A percentile compares a stretch with the other conserved stretches of the same genome.
Conservation (phyloP, 331 rosid genomes). For the Acacia pycnantha region DNA sequence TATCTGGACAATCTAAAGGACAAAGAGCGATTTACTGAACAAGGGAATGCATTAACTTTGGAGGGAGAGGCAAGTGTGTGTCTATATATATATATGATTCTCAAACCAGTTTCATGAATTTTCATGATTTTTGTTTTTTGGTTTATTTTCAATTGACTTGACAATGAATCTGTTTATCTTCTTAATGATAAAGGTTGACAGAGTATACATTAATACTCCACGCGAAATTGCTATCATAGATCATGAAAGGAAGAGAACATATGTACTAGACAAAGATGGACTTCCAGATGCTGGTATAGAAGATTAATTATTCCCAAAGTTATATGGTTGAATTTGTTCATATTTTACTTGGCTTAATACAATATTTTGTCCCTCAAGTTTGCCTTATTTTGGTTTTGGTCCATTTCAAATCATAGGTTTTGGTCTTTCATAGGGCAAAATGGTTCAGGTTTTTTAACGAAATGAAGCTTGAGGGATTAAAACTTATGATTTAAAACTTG, state of each 20-base stretch:
- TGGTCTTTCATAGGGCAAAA: no score
- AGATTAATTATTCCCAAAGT: not conserved
- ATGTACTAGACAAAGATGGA: constrained; percentile 70
- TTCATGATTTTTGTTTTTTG: not conserved
- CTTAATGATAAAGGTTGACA: constrained; percentile 64
- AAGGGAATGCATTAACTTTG: constrained; percentile 79
- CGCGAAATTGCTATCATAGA: constrained; percentile 80
- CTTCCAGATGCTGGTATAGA: constrained; percentile 81
- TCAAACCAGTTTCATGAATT: not conserved
- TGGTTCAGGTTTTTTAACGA: no score
- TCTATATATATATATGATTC: not conserved
- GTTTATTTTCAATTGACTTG: not conserved
- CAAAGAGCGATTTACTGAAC: constrained; percentile 73
- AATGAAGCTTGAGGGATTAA: no score
- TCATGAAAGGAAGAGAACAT: constrained; percentile 83
- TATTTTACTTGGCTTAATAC: no score
- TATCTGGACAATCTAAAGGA: constrained; percentile 82
- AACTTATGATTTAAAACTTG: no score
- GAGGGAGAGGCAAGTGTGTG: constrained; percentile 60
- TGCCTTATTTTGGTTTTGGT: no score
- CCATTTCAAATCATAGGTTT: no score
- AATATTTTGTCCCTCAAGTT: no score
- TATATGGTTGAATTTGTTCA: no score
- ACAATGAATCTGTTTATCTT: constrained; percentile 2
- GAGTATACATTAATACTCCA: constrained; percentile 63